Evolutionary conservation across 352 stramenopile species (phyloP), one percentile per base, ranked within the genome.

Genomic region (Thraustotheca clavata): DNA sequence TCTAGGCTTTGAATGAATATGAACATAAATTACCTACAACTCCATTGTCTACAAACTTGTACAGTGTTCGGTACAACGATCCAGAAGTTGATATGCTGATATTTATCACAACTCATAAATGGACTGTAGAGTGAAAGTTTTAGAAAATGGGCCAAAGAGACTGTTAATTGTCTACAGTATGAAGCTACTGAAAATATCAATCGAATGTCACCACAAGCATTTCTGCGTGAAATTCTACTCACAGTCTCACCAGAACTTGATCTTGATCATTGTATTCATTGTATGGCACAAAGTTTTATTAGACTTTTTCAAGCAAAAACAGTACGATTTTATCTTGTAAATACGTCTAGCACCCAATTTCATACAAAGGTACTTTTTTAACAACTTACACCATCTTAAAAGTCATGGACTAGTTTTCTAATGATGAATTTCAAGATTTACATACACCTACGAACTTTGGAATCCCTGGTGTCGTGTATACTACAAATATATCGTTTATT

Each of bases 181-280:
- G 57, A 55, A 0, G n/a, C 57, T 20, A 55, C 20, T 29, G 20
- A 29, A 20, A n/a, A 8, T 7, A 9, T 8, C 4, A 40, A 33
- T 32, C 18, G 29, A 33, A 35, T 50, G 41, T 39, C 57, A 31
- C 57, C 57, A 32, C 57, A 65, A 33, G 38, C 57, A 9, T 65
- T 65, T 20, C 52, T 65, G 26, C 57, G 57, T 22, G 57, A 65
- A 33, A 65, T 65, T 27, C 29, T 65, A 16, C 38, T 65, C 7
- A 57, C 57, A 3, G 27, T 65, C 7, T 65, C 57, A 4, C 57
- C 57, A 12, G 57, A 65, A 27, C 41, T 65, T 6, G 57, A 65
- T 35, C 18, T 65, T 12, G 57, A 65, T 35, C 57, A 65, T 32
- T 65, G 57, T 46, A 65, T 65, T 22, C 57, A 41, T 16, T 65